Conservation (phyloP, 805 yeast genomes). For the Candida awuae region DNA sequence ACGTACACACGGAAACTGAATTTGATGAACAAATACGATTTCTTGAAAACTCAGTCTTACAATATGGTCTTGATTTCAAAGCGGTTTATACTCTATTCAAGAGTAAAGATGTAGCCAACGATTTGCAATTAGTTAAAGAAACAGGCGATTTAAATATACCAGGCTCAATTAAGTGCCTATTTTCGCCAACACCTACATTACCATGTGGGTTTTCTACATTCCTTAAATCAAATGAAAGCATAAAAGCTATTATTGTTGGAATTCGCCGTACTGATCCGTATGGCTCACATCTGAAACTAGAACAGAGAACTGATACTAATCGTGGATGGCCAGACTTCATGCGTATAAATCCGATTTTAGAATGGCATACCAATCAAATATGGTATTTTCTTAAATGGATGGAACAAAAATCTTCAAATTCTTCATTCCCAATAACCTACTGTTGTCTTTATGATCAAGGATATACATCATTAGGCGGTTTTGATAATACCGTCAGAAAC, state of each 20-base stretch:
- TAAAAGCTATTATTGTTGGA: conserved; percentile 80
- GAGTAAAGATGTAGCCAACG: neutral
- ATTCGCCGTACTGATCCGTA: conserved; percentile 84
- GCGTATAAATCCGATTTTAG: conserved; percentile 79
- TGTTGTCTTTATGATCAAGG: conserved; percentile 76
- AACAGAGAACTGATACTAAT: conserved; percentile 74
- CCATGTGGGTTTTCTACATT: conserved; percentile 59
- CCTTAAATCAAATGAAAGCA: conserved; percentile 40
- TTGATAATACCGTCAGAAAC: conserved; percentile 60
- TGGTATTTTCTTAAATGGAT: conserved; percentile 56
- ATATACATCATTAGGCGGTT: conserved; percentile 85
- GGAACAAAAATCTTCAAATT: conserved; percentile 44
- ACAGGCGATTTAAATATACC: neutral
- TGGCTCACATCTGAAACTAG: conserved; percentile 47
- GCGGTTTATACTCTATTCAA: conserved; percentile 10
- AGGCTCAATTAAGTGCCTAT: conserved; percentile 5
- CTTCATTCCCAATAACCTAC: conserved; percentile 33
- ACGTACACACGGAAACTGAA: conserved; percentile 66
- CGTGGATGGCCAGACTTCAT: conserved; percentile 86
- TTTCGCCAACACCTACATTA: conserved; percentile 29
- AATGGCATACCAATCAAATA: conserved; percentile 76
- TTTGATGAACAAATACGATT: conserved; percentile 66
- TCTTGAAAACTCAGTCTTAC: conserved; percentile 43
- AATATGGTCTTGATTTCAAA: conserved; percentile 47
- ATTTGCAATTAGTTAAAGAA: neutral